phyloP scores from a whole-genome alignment of 352 stramenopile species.

The Salisapilia sapeloensis region DNA sequence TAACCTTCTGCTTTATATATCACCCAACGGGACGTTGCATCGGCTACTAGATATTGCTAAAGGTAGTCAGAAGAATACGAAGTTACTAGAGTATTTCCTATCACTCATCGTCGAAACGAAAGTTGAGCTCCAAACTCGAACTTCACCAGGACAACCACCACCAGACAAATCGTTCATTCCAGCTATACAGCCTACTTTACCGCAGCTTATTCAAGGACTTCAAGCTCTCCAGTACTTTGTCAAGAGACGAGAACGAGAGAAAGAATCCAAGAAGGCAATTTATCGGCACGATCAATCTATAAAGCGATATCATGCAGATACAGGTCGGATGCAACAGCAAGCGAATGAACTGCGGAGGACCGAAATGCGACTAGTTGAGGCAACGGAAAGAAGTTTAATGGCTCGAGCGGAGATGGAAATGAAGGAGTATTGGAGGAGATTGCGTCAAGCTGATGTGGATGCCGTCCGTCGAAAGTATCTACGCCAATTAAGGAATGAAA shows the following conservation, averaged over 20 bases:
- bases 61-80: constrained; percentile 10
- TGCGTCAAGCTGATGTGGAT: constrained; percentile 16
- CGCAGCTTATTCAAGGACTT: too few relatives aligned
- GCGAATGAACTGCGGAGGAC: constrained; percentile 2
- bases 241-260: too few relatives aligned
- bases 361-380: constrained; percentile 13
- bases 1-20: constrained; percentile 18
- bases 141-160: constrained; percentile 8
- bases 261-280: too few relatives aligned
- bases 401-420: constrained; percentile 21
- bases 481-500: constrained; percentile 10
- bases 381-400: constrained; percentile 20
- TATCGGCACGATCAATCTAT: too few relatives aligned
- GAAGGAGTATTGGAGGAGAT: constrained; percentile 19
- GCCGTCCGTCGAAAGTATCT: constrained; percentile 11
- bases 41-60: constrained; percentile 26
- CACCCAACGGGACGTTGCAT: constrained; percentile 39
- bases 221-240: too few relatives aligned
- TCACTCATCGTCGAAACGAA: constrained; percentile 35
- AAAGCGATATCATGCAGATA: constrained; percentile 2
- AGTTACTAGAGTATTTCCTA: constrained; percentile 26
- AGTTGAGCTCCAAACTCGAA: constrained; percentile 6
- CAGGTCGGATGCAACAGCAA: constrained; percentile 7
- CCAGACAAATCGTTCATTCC: too few relatives aligned
- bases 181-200: too few relatives aligned